Percentiles rank a stretch among this genome's conserved stretches.
Conservation (phyloP, 108 stramenopile species). For the Cylindrotheca fusiformis region DNA sequence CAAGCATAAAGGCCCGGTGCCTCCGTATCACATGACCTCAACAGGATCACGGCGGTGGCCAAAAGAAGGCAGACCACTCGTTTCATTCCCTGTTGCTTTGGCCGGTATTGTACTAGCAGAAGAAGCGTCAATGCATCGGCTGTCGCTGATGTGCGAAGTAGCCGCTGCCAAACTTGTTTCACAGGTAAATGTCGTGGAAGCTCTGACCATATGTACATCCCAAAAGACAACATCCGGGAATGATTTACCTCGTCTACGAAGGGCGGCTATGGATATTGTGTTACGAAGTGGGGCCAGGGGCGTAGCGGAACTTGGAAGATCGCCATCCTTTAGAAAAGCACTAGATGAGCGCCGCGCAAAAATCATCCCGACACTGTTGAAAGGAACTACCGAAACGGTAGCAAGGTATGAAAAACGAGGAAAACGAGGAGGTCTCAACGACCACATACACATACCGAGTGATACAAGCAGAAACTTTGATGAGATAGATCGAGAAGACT, state of each 20-base stretch:
- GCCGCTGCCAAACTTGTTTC: constrained; percentile 66
- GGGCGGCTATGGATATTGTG: constrained; percentile 69
- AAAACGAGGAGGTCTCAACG: constrained; percentile 16
- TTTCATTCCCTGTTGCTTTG: constrained; percentile 63
- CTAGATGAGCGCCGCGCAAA: constrained; percentile 41
- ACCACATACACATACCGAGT: background rate
- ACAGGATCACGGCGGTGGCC: constrained; percentile 40
- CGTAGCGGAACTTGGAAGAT: constrained; percentile 41
- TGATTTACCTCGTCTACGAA: constrained; percentile 57
- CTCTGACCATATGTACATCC: constrained; percentile 48
- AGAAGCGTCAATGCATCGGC: constrained; percentile 68
- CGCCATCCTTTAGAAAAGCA: constrained; percentile 43
- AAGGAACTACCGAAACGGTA: constrained; percentile 58
- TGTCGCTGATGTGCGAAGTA: constrained; percentile 86
- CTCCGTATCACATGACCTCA: constrained; percentile 21
- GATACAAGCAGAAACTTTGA: too few relatives aligned
- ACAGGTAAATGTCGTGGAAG: constrained; percentile 57
- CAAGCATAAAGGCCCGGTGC: constrained; percentile 25
- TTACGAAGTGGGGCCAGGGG: constrained; percentile 45
- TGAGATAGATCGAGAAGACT: constrained; percentile 29
- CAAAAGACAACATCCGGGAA: constrained; percentile 66
- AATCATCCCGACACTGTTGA: constrained; percentile 61
- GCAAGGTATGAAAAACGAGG: constrained; percentile 8
- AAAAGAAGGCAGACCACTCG: constrained; percentile 49
- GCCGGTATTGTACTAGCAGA: constrained; percentile 75